These are phyloP conservation scores for Neodidymelliopsis sp. DNA, from an alignment of 2,329 filamentous ascomycete species.

Conservation along the genomic window DNA sequence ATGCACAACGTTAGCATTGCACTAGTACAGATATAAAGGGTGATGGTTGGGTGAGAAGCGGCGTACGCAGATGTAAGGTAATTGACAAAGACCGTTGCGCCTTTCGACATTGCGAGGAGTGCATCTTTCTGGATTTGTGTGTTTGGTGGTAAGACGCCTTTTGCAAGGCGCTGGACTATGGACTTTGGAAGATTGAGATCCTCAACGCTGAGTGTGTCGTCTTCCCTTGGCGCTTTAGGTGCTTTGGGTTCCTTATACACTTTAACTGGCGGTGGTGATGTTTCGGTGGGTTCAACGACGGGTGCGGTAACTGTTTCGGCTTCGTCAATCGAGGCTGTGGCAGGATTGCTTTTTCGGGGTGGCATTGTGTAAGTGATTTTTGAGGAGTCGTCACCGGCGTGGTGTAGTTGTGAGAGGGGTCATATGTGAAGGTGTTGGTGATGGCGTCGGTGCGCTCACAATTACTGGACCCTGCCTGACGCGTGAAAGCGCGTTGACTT, in stretches of 20 bases:
- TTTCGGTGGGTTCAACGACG: conserved; percentile 1
- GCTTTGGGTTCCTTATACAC: conserved; percentile 16
- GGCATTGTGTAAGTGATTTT: conserved; percentile 49
- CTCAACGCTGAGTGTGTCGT: conserved; percentile 56
- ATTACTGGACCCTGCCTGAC: conserved; percentile 33
- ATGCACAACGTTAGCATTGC: not conserved
- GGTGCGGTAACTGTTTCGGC: conserved; percentile 1
- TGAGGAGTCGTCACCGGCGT: conserved; percentile 7
- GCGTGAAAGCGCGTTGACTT: conserved; percentile 31
- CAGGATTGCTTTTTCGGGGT: conserved; percentile 57
- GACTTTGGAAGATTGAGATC: conserved; percentile 81
- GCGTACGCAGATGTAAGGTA: conserved; percentile 77
- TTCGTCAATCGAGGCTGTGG: conserved; percentile 49
- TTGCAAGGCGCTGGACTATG: conserved; percentile 80
- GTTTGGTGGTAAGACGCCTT: conserved; percentile 79
- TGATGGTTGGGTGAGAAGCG: too few species aligned
- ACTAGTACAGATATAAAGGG: not conserved
- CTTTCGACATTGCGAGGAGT: conserved; percentile 79
- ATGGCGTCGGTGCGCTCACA: conserved; percentile 18
- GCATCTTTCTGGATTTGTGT: conserved; percentile 86
- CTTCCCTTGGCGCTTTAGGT: conserved; percentile 28
- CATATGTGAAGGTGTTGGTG: conserved; percentile 23
- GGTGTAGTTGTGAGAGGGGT: conserved; percentile 8
- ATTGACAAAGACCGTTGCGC: conserved; percentile 83
- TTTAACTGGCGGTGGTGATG: conserved; percentile 12